Evolutionary conservation across 176 grass and related monocot genomes (phyloP), one percentile per base, ranked within the genome.

Genomic region (Miscanthus lutarioriparius): DNA sequence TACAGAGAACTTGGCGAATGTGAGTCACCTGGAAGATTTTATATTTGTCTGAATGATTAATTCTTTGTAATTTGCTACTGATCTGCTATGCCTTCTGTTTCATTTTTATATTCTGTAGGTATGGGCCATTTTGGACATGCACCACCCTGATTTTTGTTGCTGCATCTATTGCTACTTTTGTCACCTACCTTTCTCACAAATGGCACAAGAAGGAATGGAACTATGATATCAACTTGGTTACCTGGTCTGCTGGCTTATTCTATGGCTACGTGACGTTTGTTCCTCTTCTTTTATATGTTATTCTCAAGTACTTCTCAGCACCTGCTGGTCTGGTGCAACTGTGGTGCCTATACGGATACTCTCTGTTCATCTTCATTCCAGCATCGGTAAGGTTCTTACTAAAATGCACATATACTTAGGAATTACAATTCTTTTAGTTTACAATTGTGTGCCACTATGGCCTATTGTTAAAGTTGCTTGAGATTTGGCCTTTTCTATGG

Each of bases 261-360:
- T 99, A 99, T 84, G 96, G 96, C 44, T 96, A 99, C 28, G 96
- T 99, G 68, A 87, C 90, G 1, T 83, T 99, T 90, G 96, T 99
- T 37, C 96, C 96, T 72, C 96, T 99, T 79, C 89, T 84, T 62
- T 73, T 99, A 39, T 99, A 92, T 74, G 64, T 92, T 76, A 91
- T 99, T 89, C 93, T 99, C 3, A 99, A 99, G 86, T 96, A 99
- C 90, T 96, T 99, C 71, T 99, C 96, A 84, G 93, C 93, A 69
- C 96, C 96, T 63, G 91, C 90, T 82, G 93, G 96, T 67, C 90
- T 99, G 0, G 96, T 92, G 74, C 96, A 99, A 62, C 64, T 99
- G 74, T 99, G 96, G 96, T 99, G 96, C 77, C 79, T 99, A 19
- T 96, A 99, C 70, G 96, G 96, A 74, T 99, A 99, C 84, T 99